Conservation (phyloP, 1,139 yeast species). For the Pichia sp. region DNA sequence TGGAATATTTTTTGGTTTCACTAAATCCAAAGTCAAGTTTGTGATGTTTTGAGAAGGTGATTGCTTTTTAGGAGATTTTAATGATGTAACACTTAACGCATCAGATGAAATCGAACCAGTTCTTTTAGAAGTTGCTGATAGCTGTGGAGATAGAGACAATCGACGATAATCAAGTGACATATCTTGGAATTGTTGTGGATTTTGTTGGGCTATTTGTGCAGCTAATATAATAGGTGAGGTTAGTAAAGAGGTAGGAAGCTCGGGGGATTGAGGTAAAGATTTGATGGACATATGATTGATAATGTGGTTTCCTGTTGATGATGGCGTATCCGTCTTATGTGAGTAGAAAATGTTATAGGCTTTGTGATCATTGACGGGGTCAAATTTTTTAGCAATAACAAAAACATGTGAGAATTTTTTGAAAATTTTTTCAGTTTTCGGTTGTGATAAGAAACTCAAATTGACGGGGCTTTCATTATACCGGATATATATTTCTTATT, state of each 20-base stretch:
- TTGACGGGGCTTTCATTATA: too few species aligned
- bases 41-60: not conserved
- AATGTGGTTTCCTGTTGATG: not conserved
- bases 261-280: not conserved
- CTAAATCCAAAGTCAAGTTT: slow-evolving; percentile 1
- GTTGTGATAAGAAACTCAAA: not conserved
- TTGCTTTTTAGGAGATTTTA: slow-evolving; percentile 1
- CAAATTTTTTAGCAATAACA: not conserved
- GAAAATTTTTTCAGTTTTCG: not conserved
- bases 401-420: not conserved
- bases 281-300: not conserved
- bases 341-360: not conserved
- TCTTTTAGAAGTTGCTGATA: not conserved
- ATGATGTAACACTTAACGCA: not conserved
- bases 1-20: slow-evolving; percentile 1
- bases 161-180: not conserved
- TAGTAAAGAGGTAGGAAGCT: not conserved
- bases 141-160: slow-evolving; percentile 3
- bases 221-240: not conserved
- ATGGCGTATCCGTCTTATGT: not conserved
- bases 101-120: slow-evolving; percentile 5
- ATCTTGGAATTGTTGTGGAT: not conserved
- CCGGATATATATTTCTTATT: too few species aligned
- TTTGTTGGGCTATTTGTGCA: not conserved
- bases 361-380: not conserved